Percentiles rank a stretch among this genome's conserved stretches.
phyloP scores from a whole-genome alignment of 352 stramenopile species.

The Globisporangium apiculatum region DNA sequence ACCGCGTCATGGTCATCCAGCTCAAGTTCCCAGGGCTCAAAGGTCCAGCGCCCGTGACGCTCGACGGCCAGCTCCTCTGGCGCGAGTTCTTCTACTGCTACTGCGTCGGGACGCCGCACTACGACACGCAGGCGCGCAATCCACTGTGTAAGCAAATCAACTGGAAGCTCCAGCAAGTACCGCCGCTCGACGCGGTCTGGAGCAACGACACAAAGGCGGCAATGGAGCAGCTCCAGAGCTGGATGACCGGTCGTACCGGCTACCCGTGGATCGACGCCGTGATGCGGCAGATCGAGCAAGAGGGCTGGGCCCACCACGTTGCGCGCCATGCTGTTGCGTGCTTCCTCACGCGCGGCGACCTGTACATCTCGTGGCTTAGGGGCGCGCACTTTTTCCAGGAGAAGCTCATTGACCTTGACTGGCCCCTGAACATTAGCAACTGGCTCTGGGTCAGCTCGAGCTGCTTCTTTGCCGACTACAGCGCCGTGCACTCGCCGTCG shows the following conservation, averaged over 20 bases:
- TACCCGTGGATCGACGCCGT: slow-evolving; percentile 97
- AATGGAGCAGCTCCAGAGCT: slow-evolving; percentile 62
- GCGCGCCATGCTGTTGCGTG: slow-evolving; percentile 92
- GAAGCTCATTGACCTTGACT: slow-evolving; percentile 94
- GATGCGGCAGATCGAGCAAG: slow-evolving; percentile 88
- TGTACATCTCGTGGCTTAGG: slow-evolving; percentile 92
- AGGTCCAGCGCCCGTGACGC: slow-evolving; percentile 75
- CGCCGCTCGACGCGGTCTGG: slow-evolving; percentile 11
- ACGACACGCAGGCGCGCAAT: slow-evolving; percentile 89
- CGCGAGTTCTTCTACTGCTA: slow-evolving; percentile 92
- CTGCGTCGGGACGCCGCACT: slow-evolving; percentile 57
- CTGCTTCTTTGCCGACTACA: slow-evolving; percentile 96
- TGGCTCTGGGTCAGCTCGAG: slow-evolving; percentile 95
- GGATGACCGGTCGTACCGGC: slow-evolving; percentile 92
- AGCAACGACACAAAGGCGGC: slow-evolving; percentile 34
- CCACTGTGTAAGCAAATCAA: slow-evolving; percentile 77
- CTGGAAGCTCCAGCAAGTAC: slow-evolving; percentile 40
- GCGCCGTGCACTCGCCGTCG: slow-evolving; percentile 90
- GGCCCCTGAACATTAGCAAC: slow-evolving; percentile 95
- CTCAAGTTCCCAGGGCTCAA: slow-evolving; percentile 84
- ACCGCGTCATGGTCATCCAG: slow-evolving; percentile 80
- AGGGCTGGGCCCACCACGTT: slow-evolving; percentile 84
- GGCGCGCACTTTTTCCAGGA: slow-evolving; percentile 88
- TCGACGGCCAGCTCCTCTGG: slow-evolving; percentile 94
- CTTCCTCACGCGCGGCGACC: slow-evolving; percentile 94